phyloP scores from a whole-genome alignment of 371 early-diverging fungal species.

The Nematocida sp. region DNA sequence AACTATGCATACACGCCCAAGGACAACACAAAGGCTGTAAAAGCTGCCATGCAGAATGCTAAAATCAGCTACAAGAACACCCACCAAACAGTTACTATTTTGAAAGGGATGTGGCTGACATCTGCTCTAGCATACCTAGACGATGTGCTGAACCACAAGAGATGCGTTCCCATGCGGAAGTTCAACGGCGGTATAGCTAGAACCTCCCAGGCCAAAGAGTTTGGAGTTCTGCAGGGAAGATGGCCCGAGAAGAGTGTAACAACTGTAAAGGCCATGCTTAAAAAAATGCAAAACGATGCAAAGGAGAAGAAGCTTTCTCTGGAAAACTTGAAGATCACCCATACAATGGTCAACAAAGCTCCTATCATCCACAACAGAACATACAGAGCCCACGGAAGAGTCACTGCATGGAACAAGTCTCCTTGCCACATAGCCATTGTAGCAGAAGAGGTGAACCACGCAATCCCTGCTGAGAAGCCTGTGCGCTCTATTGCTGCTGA shows the following conservation, averaged over 20 bases:
- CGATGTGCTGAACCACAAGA: conserved; percentile 88
- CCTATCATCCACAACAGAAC: conserved; percentile 92
- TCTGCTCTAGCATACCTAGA: conserved; percentile 87
- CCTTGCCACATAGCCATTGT: conserved; percentile 89
- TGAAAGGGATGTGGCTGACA: conserved; percentile 80
- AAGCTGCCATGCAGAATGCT: conserved; percentile 58
- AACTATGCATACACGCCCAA: conserved; percentile 43
- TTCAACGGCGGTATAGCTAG: conserved; percentile 94
- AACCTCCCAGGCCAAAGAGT: conserved; percentile 88
- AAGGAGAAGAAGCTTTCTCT: conserved; percentile 78
- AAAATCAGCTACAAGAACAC: conserved; percentile 78
- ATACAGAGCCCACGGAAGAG: conserved; percentile 96
- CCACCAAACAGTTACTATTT: conserved; percentile 84
- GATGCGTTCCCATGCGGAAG: conserved; percentile 89
- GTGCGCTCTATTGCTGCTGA: conserved; percentile 26
- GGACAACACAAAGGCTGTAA: conserved; percentile 58
- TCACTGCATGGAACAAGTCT: conserved; percentile 82
- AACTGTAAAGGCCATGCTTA: conserved; percentile 80
- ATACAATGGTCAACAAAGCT: conserved; percentile 94
- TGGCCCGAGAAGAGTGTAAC: conserved; percentile 95
- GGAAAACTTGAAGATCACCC: conserved; percentile 71
- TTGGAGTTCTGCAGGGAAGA: conserved; percentile 71
- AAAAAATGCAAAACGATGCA: conserved; percentile 92
- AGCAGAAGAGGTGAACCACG: conserved; percentile 50
- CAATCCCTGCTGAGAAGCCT: conserved; percentile 42